A percentile compares a stretch with the other conserved stretches of the same genome.
Conservation (phyloP, 2,329 filamentous ascomycete genomes). For the Elsinoe fawcettii region DNA sequence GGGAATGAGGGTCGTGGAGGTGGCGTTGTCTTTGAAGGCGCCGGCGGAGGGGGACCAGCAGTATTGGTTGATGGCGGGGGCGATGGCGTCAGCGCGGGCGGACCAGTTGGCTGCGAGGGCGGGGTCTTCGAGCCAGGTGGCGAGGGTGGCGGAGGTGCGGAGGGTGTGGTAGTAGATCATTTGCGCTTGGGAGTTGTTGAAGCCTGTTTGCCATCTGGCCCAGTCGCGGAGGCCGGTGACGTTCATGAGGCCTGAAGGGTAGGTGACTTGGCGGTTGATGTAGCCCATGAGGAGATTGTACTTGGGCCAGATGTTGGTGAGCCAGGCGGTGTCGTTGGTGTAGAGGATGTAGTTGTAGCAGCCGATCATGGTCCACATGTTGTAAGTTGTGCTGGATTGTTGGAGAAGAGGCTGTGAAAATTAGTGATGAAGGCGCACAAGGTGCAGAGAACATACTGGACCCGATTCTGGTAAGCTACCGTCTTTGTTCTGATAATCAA, state of each 20-base stretch:
- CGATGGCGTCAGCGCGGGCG: slow-evolving; percentile 21
- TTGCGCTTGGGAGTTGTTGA: slow-evolving; percentile 46
- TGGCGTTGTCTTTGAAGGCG: slow-evolving; percentile 31
- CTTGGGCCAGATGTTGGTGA: slow-evolving; percentile 41
- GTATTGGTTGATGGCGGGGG: slow-evolving; percentile 24
- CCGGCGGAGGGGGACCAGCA: slow-evolving; percentile 24
- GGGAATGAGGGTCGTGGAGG: slow-evolving; percentile 38
- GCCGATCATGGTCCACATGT: slow-evolving; percentile 50
- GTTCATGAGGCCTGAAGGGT: slow-evolving; percentile 39
- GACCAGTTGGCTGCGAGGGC: slow-evolving; percentile 21
- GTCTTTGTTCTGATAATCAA: slow-evolving; percentile 35
- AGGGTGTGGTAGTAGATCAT: slow-evolving; percentile 44
- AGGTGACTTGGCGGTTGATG: slow-evolving; percentile 38
- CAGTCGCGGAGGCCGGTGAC: slow-evolving; percentile 46
- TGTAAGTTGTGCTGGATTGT: slow-evolving; percentile 23
- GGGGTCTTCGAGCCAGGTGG: slow-evolving; percentile 25
- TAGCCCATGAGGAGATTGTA: slow-evolving; percentile 44
- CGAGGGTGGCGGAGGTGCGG: slow-evolving; percentile 24
- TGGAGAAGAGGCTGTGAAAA: slow-evolving; percentile 1
- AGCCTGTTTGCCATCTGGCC: slow-evolving; percentile 44
- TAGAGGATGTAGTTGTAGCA: slow-evolving; percentile 53
- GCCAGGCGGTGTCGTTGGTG: slow-evolving; percentile 45
- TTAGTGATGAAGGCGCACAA: not conserved
- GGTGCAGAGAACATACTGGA: slow-evolving; percentile 20
- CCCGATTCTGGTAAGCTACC: slow-evolving; percentile 35